Evolutionary conservation across 1,139 yeast genomes (phyloP).

Genomic region (Diutina sp.): DNA sequence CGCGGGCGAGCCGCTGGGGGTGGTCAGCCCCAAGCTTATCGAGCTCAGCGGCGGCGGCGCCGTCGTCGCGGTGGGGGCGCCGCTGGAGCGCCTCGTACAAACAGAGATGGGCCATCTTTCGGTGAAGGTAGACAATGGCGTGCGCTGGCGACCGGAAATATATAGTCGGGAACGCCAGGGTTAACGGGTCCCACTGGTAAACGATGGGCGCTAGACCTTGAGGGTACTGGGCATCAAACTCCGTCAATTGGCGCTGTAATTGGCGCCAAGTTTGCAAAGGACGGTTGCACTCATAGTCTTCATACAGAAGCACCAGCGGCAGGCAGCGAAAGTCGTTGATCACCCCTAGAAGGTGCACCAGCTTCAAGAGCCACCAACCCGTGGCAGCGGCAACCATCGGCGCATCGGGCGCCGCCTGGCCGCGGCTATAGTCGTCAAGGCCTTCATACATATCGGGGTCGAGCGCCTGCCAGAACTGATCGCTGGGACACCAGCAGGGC

Average conservation of each 20-base stretch:
- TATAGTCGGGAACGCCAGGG: not conserved
- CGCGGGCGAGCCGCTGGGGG: not conserved
- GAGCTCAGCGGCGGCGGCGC: not conserved
- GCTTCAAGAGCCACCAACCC: not conserved
- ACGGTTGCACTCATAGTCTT: not conserved
- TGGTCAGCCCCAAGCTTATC: not conserved
- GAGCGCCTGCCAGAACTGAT: constrained; percentile 17
- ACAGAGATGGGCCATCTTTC: not conserved
- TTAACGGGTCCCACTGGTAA: not conserved
- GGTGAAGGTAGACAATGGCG: not conserved
- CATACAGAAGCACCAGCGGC: not conserved
- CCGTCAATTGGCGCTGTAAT: not conserved
- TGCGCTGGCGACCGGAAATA: not conserved
- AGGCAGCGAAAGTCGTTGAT: not conserved
- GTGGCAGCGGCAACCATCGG: not conserved
- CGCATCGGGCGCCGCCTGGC: not conserved
- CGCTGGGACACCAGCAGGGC: constrained; percentile 20
- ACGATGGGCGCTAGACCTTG: not conserved
- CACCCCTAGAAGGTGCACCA: not conserved
- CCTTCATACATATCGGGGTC: constrained; percentile 19
- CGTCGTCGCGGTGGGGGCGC: constrained; percentile 1
- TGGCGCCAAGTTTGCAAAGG: not conserved
- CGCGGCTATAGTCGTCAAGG: constrained; percentile 5
- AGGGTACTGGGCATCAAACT: not conserved
- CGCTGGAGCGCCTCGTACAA: not conserved